These are phyloP conservation scores for Musa acuminata DNA, from an alignment of 176 grass and related monocot genomes.

Conservation along the genomic window DNA sequence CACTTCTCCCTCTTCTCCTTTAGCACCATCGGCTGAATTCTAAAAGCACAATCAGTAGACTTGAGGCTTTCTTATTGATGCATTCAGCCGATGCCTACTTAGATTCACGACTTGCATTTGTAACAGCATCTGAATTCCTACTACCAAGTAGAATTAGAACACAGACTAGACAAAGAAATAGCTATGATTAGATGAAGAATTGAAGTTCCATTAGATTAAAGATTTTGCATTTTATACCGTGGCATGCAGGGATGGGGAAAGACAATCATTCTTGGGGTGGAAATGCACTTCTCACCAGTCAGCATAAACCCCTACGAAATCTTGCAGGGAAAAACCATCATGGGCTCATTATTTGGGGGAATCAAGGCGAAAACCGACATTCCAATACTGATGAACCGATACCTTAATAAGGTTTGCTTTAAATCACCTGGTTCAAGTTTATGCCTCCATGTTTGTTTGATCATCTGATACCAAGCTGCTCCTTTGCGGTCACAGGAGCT, in stretches of 20 bases:
- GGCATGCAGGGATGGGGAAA: constrained; percentile 51
- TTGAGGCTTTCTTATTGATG: too few species aligned
- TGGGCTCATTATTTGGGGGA: constrained; percentile 38
- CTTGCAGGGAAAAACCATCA: constrained; percentile 19
- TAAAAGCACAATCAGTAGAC: too few species aligned
- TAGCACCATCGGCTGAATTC: neutral
- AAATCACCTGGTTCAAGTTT: too few species aligned
- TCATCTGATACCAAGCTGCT: too few species aligned
- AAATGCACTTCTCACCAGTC: neutral
- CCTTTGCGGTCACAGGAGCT: constrained; percentile 26
- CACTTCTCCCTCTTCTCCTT: neutral
- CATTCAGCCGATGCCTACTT: neutral
- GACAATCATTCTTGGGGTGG: constrained; percentile 36
- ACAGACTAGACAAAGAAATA: too few species aligned
- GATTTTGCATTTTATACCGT: too few species aligned
- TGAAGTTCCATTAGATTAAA: too few species aligned
- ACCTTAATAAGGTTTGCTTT: constrained; percentile 28
- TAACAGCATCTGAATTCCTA: too few species aligned
- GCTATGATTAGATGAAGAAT: too few species aligned
- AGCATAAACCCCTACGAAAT: constrained; percentile 13
- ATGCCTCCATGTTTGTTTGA: too few species aligned
- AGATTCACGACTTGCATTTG: too few species aligned
- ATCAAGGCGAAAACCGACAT: constrained; percentile 48
- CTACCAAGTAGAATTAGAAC: too few species aligned
- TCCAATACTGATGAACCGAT: constrained; percentile 33